Base-by-base conservation (phyloP, 1,139 yeast species). In the Pneumocystis sp. region DNA sequence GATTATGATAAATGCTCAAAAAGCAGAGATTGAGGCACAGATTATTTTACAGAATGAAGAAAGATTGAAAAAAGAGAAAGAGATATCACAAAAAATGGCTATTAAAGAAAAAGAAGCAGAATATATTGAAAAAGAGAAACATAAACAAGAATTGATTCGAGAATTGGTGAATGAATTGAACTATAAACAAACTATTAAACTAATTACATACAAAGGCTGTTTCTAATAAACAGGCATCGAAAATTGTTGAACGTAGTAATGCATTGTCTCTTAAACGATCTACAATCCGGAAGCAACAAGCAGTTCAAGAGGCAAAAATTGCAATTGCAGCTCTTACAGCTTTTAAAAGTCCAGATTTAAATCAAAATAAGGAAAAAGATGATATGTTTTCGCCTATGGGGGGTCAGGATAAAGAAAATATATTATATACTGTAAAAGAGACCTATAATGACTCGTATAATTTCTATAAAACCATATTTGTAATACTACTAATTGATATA, bases 321-420 rank as follows among this genome's bases (percentile, higher is more conserved):
- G 57, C 42, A 61, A 42, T 34, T 35, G 37, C 29, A 29, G 31
- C 29, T 21, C 45, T 19, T 40, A 34, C 39, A 63, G 21, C 59
- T 45, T 42, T 62, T 64, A 64, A 64, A 44, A 66, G 21, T 50
- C 17, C 57, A 50, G 21, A 17, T 50, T 50, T 25, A 25, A 50
- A 25, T 25, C 81, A 78, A 66, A 78, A 72, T 45, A 70, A 74
- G 19, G 74, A 77, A 59, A 73, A 74, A 42, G 71, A 75, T 56
- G 78, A 83, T 2, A 97, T 97, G 37, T 93, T 91, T 74, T 90
- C 97, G 1, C 97, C 98, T 15, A 91, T 93, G 76, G 84, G 85
- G 72, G 97, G 97, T 63, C 97, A 93, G 76, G 81, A 95, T 65
- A 86, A 87, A 67, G 70, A 78, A 25, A 75, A 78, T n/a, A 79